phyloP scores from a whole-genome alignment of 2,329 filamentous ascomycete genomes.

The Zymoseptoria tritici region DNA sequence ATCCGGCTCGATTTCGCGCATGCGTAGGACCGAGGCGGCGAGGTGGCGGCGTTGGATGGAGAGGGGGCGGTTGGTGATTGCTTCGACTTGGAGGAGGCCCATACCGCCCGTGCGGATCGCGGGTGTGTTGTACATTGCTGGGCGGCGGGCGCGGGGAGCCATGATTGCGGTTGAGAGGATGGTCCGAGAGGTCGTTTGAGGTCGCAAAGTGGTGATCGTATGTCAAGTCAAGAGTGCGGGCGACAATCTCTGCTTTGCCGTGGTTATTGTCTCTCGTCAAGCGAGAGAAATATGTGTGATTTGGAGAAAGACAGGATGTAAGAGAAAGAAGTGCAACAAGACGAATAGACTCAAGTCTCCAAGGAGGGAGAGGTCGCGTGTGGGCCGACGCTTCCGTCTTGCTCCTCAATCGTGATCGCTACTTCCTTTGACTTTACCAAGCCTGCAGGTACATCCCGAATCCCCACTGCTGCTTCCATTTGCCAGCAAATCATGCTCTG shows the following conservation, averaged over 20 bases:
- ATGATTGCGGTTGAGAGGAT: slow-evolving; percentile 8
- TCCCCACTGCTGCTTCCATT: not conserved
- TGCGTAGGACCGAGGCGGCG: slow-evolving; percentile 28
- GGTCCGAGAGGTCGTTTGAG: not conserved
- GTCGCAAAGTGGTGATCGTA: no score
- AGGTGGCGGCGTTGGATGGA: slow-evolving; percentile 30
- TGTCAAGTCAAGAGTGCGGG: no score
- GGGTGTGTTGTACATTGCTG: slow-evolving; percentile 31
- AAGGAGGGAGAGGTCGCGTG: not conserved
- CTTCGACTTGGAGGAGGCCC: slow-evolving; percentile 29
- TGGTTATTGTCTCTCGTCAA: not conserved
- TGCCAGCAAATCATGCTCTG: no score
- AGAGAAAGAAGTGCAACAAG: not conserved
- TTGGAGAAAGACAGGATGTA: not conserved
- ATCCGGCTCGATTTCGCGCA: slow-evolving; percentile 30
- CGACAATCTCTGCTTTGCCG: not conserved
- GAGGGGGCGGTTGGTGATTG: slow-evolving; percentile 27
- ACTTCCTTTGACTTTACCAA: not conserved
- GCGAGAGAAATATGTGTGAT: not conserved
- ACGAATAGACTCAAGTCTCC: not conserved
- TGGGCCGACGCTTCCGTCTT: not conserved
- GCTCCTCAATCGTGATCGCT: not conserved
- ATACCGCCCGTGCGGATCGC: slow-evolving; percentile 29
- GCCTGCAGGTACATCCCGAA: not conserved
- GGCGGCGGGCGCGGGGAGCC: slow-evolving; percentile 20